Percentiles rank a stretch among this genome's conserved stretches.
These are phyloP conservation scores for Anethum foeniculum DNA, from an alignment of 140 eudicot species.

Conservation along the genomic window DNA sequence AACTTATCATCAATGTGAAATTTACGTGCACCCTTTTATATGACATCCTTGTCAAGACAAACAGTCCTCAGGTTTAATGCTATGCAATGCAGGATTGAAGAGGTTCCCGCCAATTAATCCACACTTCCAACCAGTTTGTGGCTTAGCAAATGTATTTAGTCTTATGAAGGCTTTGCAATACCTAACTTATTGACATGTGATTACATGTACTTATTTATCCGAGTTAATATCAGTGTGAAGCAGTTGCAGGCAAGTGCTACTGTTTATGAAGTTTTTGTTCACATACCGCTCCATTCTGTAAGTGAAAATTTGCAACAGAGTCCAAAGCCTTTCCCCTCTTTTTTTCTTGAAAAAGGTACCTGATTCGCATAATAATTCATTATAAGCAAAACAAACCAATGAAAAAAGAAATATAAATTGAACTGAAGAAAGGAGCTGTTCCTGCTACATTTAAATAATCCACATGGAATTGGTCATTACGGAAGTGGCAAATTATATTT, in stretches of 20 bases:
- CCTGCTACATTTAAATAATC: slow-evolving; percentile 6
- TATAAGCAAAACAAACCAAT: slow-evolving; percentile 6
- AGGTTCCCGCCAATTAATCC: not conserved
- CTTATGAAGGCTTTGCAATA: not conserved
- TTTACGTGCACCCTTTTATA: not conserved
- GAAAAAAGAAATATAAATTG: not conserved
- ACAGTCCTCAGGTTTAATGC: not conserved
- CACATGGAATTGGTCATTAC: not conserved
- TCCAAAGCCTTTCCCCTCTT: slow-evolving; percentile 96
- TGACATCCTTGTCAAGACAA: not conserved
- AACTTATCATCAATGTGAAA: not conserved
- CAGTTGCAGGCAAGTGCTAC: slow-evolving; percentile 4
- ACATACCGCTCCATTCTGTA: slow-evolving; percentile 97
- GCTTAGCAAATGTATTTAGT: not conserved
- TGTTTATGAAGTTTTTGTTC: slow-evolving; percentile 1
- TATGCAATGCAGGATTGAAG: not conserved
- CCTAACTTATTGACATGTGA: not conserved
- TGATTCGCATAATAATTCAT: slow-evolving; percentile 23
- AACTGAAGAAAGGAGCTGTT: slow-evolving; percentile 1
- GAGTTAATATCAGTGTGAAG: not conserved
- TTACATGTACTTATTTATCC: not conserved
- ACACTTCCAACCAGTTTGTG: not conserved
- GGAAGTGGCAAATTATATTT: not conserved
- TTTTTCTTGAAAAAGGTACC: slow-evolving; percentile 84
- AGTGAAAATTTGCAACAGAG: slow-evolving; percentile 95